Base-by-base conservation (phyloP, 352 stramenopile species). In the Chrysophaeum taylorii region DNA sequence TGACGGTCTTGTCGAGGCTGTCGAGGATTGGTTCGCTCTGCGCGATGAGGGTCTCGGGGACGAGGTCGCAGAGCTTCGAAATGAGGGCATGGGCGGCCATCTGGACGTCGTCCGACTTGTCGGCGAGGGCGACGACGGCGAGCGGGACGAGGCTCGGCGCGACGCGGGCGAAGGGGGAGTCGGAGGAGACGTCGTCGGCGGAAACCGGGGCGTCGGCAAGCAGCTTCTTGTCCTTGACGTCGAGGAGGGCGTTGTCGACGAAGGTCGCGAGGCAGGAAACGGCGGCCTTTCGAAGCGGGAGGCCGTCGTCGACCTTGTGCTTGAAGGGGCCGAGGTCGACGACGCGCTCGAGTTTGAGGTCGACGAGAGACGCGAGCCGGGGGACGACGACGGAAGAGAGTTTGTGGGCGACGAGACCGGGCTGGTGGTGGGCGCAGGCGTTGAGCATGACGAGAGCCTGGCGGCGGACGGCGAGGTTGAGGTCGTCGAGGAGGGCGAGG, bases 251-350 rank as follows among this genome's bases (percentile, higher is more conserved):
- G 60, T 89, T 89, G 67, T 97, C 92, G 14, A 99, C 79, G 48
- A 96, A 87, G 14, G 93, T 98, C 71, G 96, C 90, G 38, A 98
- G 86, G 75, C 93, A 96, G 31, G 91, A 89, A 60, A 98, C 93
- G 12, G 92, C 85, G 35, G 93, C 89, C 76, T 92, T 94, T 41
- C 86, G 78, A 18, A 92, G 76, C 27, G 87, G 85, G 27, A 92
- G 72, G 12, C 84, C 86, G 60, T 92, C 86, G 73, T 92, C 87
- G 21, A 99, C 93, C 70, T 94, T 97, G 77, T 98, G 94, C 76
- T 97, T 99, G 81, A 99, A 99, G 27, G 95, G 95, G 64, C 95
- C 95, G 62, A 99, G 85, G 78, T 99, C 92, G 39, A 99, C 93
- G 38, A 94, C 90, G 36, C 94, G 87, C 75, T 98, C 89, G 68